Conservation (phyloP, 306 rosid genomes). For the Rosa lucieae region DNA sequence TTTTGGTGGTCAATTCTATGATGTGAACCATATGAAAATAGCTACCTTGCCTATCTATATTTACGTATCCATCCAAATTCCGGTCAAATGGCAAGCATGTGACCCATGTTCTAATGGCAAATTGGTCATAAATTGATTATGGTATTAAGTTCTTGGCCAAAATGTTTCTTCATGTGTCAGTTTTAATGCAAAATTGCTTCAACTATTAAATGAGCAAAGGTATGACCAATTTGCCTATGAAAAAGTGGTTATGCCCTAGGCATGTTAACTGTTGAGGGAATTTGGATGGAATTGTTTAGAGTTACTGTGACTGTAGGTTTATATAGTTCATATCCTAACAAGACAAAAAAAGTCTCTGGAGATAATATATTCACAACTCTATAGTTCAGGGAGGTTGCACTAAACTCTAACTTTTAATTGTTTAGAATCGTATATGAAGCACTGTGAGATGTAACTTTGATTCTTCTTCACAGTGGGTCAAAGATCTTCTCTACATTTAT, state of each 20-base stretch:
- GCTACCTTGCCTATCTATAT: not conserved
- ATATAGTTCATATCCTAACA: not conserved
- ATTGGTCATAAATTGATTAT: not conserved
- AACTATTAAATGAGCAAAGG: not conserved
- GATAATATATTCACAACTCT: not conserved
- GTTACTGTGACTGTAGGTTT: not conserved
- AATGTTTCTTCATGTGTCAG: not conserved
- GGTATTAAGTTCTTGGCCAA: not conserved
- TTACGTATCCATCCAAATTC: not conserved
- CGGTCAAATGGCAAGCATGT: not conserved
- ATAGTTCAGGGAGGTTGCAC: not conserved
- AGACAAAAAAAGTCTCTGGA: not conserved
- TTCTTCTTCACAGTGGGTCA: constrained; percentile 63
- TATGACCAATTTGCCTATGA: not conserved
- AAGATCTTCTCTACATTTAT: constrained; percentile 90
- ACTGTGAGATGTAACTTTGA: not conserved
- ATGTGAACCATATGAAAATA: not conserved
- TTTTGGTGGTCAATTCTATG: not conserved
- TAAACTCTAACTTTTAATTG: not conserved
- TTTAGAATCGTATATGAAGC: not conserved
- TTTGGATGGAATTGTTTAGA: not conserved
- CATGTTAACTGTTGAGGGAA: not conserved
- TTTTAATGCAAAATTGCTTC: not conserved
- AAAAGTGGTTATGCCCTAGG: not conserved
- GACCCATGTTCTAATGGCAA: not conserved